phyloP scores from a whole-genome alignment of 1,139 yeast genomes.

The Ogataea hybrid region DNA sequence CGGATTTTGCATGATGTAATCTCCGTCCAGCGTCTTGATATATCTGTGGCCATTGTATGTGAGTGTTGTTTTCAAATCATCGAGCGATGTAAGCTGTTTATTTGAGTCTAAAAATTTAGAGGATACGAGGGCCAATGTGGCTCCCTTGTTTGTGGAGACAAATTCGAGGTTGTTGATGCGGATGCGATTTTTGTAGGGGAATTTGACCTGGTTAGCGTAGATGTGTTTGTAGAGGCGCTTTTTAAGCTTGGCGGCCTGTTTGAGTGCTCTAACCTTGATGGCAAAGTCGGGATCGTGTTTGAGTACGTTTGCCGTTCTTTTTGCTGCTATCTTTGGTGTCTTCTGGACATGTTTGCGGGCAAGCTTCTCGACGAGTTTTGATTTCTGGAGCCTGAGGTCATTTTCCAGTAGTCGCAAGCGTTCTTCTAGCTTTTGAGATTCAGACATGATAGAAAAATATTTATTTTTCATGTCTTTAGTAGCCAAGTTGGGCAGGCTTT shows the following conservation, averaged over 20 bases:
- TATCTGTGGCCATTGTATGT: slow-evolving; percentile 18
- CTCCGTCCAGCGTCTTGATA: slow-evolving; percentile 26
- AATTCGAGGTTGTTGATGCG: slow-evolving; percentile 34
- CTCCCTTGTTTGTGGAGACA: slow-evolving; percentile 24
- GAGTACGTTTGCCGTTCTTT: slow-evolving; percentile 37
- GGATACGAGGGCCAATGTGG: slow-evolving; percentile 27
- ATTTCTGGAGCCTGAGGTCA: slow-evolving; percentile 17
- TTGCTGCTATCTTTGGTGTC: slow-evolving; percentile 9
- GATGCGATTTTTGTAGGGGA: slow-evolving; percentile 41
- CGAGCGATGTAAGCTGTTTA: slow-evolving; percentile 16
- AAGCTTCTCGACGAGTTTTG: slow-evolving; percentile 11
- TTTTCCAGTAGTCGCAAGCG: slow-evolving; percentile 19
- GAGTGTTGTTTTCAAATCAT: slow-evolving; percentile 20
- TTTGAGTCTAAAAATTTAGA: slow-evolving; percentile 16
- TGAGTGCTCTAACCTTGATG: slow-evolving; percentile 9
- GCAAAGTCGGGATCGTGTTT: slow-evolving; percentile 36
- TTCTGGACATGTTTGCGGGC: slow-evolving; percentile 10
- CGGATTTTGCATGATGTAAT: slow-evolving; percentile 20
- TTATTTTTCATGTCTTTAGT: slow-evolving; percentile 9
- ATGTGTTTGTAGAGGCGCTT: slow-evolving; percentile 24
- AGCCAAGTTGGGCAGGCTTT: slow-evolving; percentile 37
- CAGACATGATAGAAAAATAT: slow-evolving; percentile 13
- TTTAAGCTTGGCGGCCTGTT: slow-evolving; percentile 9
- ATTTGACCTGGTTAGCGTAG: slow-evolving; percentile 32
- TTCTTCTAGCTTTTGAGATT: slow-evolving; percentile 18